Base-by-base conservation (phyloP, 1,284 basidiomycete species). In the Rhizoctonia solani region DNA sequence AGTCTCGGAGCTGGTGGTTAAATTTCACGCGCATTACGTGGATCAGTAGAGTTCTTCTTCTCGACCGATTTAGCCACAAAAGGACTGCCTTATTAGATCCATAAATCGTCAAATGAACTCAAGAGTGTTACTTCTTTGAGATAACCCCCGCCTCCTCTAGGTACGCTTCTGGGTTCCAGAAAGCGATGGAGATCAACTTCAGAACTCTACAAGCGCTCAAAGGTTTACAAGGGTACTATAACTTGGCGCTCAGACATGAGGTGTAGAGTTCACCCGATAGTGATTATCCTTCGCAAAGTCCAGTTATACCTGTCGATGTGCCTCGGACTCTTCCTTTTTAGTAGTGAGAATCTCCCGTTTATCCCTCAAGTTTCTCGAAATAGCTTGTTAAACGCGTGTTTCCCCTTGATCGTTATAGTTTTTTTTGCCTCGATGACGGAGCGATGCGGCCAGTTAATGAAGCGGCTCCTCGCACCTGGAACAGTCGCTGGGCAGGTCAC, bases 191-290 rank as follows among this genome's bases (percentile, higher is more conserved):
- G 37, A 32, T 53, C 44, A 61, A 21, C 21, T 27, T 29, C 21
- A n/a, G 11, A n/a, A 37, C 34, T 23, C 11, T 13, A 19, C 49
- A 63, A 34, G 34, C 59, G 59, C 59, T 27, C 49, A 53, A 49
- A 6, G 9, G 32, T 37, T 25, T 16, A 53, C 47, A 52, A 63
- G 30, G 59, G 34, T 42, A 16, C 59, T 52, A 39, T 29, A n/a
- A n/a, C 27, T 52, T 61, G 34, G 32, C 47, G 59, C 49, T 54
- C 53, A 19, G 4, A 23, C 59, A 63, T 30, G 59, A 63, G 59
- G 47, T 27, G 34, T 34, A 63, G 59, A 63, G 59, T 63, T 63
- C 49, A 30, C 19, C 49, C 56, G n/a, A 32, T 41, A 27, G 19
- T 52, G 16, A 52, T 63, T 49, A 53, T 37, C 29, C 37, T 63